Evolutionary conservation across 2,329 filamentous ascomycete species (phyloP).

Genomic region (Pleurostoma richardsiae): DNA sequence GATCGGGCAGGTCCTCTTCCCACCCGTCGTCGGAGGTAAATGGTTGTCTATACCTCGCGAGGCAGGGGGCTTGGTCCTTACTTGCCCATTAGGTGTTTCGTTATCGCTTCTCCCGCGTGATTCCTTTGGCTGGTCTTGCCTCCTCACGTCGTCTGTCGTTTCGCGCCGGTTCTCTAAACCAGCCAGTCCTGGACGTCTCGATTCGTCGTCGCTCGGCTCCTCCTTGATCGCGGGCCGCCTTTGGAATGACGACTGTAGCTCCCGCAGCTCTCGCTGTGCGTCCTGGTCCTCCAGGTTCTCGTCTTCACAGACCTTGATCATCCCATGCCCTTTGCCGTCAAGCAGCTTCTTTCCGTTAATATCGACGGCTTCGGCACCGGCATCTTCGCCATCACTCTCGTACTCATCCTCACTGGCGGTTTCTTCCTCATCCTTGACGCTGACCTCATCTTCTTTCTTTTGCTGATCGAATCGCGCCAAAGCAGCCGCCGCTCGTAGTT

Average conservation of each 20-base stretch:
- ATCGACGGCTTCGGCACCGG: constrained; percentile 53
- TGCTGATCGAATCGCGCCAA: constrained; percentile 64
- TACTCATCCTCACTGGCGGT: constrained; percentile 42
- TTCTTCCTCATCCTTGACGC: constrained; percentile 31
- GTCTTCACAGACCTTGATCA: constrained; percentile 73
- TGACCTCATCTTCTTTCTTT: constrained; percentile 42
- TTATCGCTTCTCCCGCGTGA: too few species aligned
- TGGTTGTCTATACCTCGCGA: too few species aligned
- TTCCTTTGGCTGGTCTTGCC: too few species aligned
- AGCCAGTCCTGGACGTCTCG: too few species aligned
- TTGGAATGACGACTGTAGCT: constrained; percentile 47
- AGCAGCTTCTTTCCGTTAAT: constrained; percentile 59
- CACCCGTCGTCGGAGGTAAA: constrained; percentile 2
- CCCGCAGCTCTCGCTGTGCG: constrained; percentile 58
- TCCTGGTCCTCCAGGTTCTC: constrained; percentile 54
- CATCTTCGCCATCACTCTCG: constrained; percentile 37
- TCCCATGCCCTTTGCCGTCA: constrained; percentile 59
- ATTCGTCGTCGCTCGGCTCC: too few species aligned
- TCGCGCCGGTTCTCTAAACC: too few species aligned
- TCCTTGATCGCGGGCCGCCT: neutral
- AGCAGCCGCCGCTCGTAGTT: constrained; percentile 72
- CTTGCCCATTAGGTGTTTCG: too few species aligned
- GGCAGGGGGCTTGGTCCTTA: too few species aligned
- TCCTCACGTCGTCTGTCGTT: too few species aligned
- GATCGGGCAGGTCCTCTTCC: constrained; percentile 44